These are phyloP conservation scores for Pelargonium fulgidum DNA, from an alignment of 441 rosid genomes.

Conservation along the genomic window DNA sequence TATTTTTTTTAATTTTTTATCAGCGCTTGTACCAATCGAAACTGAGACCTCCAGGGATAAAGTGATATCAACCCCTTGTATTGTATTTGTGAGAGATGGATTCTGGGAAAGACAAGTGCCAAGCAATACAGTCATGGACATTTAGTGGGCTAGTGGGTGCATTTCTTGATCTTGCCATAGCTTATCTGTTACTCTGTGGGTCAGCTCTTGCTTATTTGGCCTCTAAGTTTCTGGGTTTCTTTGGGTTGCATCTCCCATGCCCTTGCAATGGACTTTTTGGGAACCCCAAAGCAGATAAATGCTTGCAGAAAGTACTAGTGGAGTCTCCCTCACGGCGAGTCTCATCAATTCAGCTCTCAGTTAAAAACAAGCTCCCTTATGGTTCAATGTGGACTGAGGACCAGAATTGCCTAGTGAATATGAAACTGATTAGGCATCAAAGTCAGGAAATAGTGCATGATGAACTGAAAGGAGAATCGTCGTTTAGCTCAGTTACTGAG, in stretches of 20 bases:
- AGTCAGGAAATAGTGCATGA: conserved; percentile 12
- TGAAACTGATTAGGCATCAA: conserved; percentile 20
- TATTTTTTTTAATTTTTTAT: too few species aligned
- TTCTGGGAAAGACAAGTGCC: conserved; percentile 36
- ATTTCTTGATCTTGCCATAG: conserved; percentile 56
- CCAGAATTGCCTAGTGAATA: conserved; percentile 13
- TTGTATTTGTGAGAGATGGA: background rate
- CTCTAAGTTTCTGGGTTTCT: conserved; percentile 1
- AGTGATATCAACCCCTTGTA: too few species aligned
- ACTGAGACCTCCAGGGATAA: too few species aligned
- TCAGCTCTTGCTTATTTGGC: conserved; percentile 23
- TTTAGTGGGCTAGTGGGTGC: conserved; percentile 60
- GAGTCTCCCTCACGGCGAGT: conserved; percentile 37
- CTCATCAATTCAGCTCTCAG: conserved; percentile 39
- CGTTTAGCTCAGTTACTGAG: conserved; percentile 21
- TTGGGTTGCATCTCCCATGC: conserved; percentile 3
- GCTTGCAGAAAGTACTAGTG: conserved; percentile 44
- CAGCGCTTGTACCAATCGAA: too few species aligned
- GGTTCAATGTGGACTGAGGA: conserved; percentile 28
- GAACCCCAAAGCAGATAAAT: conserved; percentile 25
- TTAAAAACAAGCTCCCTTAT: conserved; percentile 46
- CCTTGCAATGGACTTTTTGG: conserved; percentile 10
- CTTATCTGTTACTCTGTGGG: conserved; percentile 47
- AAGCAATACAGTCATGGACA: conserved; percentile 52
- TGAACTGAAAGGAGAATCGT: conserved; percentile 30